phyloP scores from a whole-genome alignment of 1,284 basidiomycete species.

The Puccinia novopanici region DNA sequence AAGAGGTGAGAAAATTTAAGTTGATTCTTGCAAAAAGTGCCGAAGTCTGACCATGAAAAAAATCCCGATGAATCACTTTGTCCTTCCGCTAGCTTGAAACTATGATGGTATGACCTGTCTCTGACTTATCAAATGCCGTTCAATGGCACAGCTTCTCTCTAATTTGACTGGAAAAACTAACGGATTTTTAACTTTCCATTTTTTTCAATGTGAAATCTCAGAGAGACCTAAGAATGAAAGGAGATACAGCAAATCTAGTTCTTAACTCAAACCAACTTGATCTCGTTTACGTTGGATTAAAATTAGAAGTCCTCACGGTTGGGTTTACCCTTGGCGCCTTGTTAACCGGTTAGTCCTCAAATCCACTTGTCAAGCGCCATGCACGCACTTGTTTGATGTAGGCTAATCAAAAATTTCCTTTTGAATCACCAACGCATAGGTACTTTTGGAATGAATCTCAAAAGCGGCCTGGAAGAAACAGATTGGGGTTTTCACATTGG shows the following conservation, averaged over 20 bases:
- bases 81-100: neutral
- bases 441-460: slow-evolving; percentile 33
- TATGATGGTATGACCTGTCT: slow-evolving; percentile 7
- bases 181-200: neutral
- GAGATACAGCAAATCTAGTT: slow-evolving; percentile 19
- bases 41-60: neutral
- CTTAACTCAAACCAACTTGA: slow-evolving; percentile 35
- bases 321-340: slow-evolving; percentile 29
- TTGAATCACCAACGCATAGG: neutral
- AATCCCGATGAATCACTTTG: neutral
- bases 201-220: neutral
- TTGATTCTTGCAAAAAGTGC: neutral
- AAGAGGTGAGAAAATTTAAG: slow-evolving; percentile 21
- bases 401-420: neutral
- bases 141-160: neutral
- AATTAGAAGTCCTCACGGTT: slow-evolving; percentile 21
- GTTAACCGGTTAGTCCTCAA: slow-evolving; percentile 15
- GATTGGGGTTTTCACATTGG: slow-evolving; percentile 11
- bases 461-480: slow-evolving; percentile 19
- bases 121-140: neutral
- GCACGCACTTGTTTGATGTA: neutral
- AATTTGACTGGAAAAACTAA: neutral
- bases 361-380: neutral
- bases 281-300: slow-evolving; percentile 24
- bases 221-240: slow-evolving; percentile 14